Base-by-base conservation (phyloP, 257 asterid species). In the Sherardia arvensis region DNA sequence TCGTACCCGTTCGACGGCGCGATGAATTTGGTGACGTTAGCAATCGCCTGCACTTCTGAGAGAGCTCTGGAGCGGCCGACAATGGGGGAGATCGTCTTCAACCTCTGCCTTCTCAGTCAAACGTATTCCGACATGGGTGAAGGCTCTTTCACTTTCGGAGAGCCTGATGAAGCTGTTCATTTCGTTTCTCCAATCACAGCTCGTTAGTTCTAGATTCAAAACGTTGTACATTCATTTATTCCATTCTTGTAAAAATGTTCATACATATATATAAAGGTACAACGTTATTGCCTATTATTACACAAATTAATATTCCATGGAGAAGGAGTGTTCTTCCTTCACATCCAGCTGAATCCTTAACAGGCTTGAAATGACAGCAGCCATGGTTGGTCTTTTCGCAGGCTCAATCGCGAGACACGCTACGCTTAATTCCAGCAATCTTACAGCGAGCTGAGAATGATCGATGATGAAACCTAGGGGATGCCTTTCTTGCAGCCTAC, bases 11-110 rank as follows among this genome's bases (percentile, higher is more conserved):
- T 84, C 48, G 90, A 83, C 28, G 85, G 80, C 59, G 95, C 97
- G 67, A 57, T 87, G 36, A 86, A 78, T 70, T 73, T 90, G 85
- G 91, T 91, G 23, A 57, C 66, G 43, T 74, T 90, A 70, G 95
- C 84, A 1, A 78, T 71, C 43, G 94, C 86, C 1, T 87, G 97
- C 66, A 87, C 87, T 7, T 78, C 85, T 0, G 90, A 89, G 69
- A 76, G 69, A 66, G 54, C 85, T 1, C 40, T 77, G 12, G 89
- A 87, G 59, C 75, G 95, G 66, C 97, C 97, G 3, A 65, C 68
- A 61, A 85, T 85, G 94, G 69, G 73, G 3, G 95, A 89, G 40
- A 74, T 89, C 12, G 95, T 85, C 9, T 87, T 89, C 71, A 80
- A 72, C 68, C 76, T 86, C 0, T 68, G 86, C 61, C 78, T 87